Evolutionary conservation across 495 filamentous ascomycete species (phyloP).

Genomic region (Penicillium canescens): DNA sequence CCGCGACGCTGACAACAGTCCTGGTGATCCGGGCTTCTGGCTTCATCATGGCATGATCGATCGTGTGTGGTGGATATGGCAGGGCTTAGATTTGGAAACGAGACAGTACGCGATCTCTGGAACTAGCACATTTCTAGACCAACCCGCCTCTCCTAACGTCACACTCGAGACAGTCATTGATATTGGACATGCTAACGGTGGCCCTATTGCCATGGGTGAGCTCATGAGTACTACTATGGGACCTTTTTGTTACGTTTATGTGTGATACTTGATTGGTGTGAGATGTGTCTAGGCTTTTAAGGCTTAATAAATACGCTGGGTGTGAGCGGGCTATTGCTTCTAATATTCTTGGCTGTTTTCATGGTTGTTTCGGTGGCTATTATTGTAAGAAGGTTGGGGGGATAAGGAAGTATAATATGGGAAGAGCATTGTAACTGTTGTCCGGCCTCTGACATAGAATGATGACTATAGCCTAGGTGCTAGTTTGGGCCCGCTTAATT

Average conservation of each 20-base stretch:
- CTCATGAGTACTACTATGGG: constrained; percentile 46
- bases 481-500: too few relatives aligned
- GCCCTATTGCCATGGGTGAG: constrained; percentile 35
- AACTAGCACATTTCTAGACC: constrained; percentile 54
- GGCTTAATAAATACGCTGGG: too few relatives aligned
- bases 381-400: too few relatives aligned
- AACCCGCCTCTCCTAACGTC: constrained; percentile 45
- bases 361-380: too few relatives aligned
- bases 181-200: constrained; percentile 33
- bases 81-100: constrained; percentile 50
- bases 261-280: neutral
- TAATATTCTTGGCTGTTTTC: too few relatives aligned
- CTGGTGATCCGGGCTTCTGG: constrained; percentile 64
- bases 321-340: too few relatives aligned
- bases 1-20: constrained; percentile 55
- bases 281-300: too few relatives aligned
- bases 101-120: constrained; percentile 46
- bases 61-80: constrained; percentile 66
- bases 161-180: constrained; percentile 42
- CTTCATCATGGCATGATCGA: constrained; percentile 69
- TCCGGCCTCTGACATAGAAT: too few relatives aligned
- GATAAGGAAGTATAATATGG: too few relatives aligned
- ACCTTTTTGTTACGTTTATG: constrained; percentile 53
- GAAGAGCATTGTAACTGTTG: too few relatives aligned
- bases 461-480: too few relatives aligned